A percentile compares a stretch with the other conserved stretches of the same genome.
Conservation (phyloP, 768 basidiomycete species). For the Mrakia hoshinonis region DNA sequence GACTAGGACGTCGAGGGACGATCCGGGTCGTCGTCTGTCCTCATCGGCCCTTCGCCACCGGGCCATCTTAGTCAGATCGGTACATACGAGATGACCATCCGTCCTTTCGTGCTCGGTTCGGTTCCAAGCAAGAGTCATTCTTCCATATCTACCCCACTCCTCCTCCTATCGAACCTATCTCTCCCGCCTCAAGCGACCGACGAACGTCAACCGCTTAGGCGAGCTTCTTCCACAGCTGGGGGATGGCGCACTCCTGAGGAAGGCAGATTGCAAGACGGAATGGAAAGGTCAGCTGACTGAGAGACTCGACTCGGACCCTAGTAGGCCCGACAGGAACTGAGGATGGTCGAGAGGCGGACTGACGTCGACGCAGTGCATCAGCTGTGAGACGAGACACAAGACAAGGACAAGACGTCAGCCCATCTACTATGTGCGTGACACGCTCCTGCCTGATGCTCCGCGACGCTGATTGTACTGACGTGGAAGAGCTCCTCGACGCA, state of each 20-base stretch:
- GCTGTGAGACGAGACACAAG: slow-evolving; percentile 44
- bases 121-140: background rate
- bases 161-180: background rate
- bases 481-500: slow-evolving; percentile 69
- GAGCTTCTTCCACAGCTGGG: slow-evolving; percentile 27
- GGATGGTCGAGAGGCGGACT: slow-evolving; percentile 34
- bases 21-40: too few species aligned
- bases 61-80: too few species aligned
- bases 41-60: too few species aligned
- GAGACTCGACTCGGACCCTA: background rate
- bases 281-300: background rate
- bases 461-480: slow-evolving; percentile 45
- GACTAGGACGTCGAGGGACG: too few species aligned
- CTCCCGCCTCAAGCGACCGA: background rate
- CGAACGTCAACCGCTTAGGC: slow-evolving; percentile 1
- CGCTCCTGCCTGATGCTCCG: slow-evolving; percentile 34
- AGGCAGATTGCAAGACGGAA: background rate
- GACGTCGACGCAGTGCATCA: slow-evolving; percentile 92
- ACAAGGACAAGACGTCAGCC: slow-evolving; percentile 24
- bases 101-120: too few species aligned
- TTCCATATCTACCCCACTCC: background rate
- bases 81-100: too few species aligned
- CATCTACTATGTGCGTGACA: slow-evolving; percentile 11
- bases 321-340: background rate
- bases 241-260: slow-evolving; percentile 20